Conservation (phyloP, 2,329 filamentous ascomycete species). For the Colletotrichum trifolii region DNA sequence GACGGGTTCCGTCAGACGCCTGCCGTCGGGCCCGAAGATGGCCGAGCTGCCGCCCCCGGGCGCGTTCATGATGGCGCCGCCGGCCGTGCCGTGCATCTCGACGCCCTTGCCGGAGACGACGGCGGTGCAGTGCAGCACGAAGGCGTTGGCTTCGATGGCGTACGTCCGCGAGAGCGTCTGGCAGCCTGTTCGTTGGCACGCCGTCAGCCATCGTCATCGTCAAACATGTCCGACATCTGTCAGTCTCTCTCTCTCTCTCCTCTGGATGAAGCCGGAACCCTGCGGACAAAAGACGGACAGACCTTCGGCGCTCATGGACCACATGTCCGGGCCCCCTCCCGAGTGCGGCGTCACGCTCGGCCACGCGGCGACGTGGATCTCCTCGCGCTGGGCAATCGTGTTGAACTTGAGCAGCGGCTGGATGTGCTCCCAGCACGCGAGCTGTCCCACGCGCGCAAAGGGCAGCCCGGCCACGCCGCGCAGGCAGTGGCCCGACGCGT, state of each 20-base stretch:
- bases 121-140: conserved; percentile 53
- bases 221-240: conserved; percentile 35
- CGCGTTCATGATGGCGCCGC: conserved; percentile 50
- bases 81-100: conserved; percentile 51
- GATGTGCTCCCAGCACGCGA: conserved; percentile 69
- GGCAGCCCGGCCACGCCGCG: conserved; percentile 60
- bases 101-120: conserved; percentile 53
- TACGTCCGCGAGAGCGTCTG: conserved; percentile 48
- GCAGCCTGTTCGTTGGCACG: conserved; percentile 42
- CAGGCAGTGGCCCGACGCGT: conserved; percentile 28
- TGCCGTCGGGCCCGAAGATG: conserved; percentile 63
- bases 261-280: too few relatives aligned
- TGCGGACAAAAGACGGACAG: conserved; percentile 21
- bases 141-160: conserved; percentile 56
- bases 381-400: conserved; percentile 42
- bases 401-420: conserved; percentile 57
- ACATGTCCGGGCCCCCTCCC: conserved; percentile 21
- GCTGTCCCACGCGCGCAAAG: conserved; percentile 62
- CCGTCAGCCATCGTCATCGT: conserved; percentile 48
- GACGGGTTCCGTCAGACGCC: conserved; percentile 53
- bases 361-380: conserved; percentile 46
- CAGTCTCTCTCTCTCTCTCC: too few relatives aligned
- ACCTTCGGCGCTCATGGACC: conserved; percentile 34
- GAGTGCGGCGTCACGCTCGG: conserved; percentile 36
- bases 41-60: conserved; percentile 59